Percentiles rank a stretch among this genome's conserved stretches.
phyloP scores from a whole-genome alignment of 805 yeast species.

The Saccharomycopsis olivae region DNA sequence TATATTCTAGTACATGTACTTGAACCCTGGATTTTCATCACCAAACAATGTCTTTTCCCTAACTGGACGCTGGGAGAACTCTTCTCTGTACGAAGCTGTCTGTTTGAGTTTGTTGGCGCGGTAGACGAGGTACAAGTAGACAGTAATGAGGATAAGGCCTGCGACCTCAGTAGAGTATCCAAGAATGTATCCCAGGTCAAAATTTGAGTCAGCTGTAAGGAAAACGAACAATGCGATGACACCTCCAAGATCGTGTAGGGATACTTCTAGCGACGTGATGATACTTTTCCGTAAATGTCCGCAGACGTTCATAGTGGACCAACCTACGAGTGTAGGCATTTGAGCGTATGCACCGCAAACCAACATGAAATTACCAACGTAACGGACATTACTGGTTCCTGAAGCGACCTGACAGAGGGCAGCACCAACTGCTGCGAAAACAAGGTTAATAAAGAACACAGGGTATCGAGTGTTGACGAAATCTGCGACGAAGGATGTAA shows the following conservation, averaged over 20 bases:
- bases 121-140: neutral
- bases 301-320: constrained; percentile 43
- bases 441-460: constrained; percentile 24
- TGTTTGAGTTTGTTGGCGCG: neutral
- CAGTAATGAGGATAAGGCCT: neutral
- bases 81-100: neutral
- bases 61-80: neutral
- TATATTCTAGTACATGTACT: constrained; percentile 8
- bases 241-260: constrained; percentile 66
- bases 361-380: constrained; percentile 21
- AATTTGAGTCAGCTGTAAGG: constrained; percentile 6
- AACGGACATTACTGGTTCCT: constrained; percentile 8
- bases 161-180: neutral
- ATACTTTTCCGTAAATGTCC: constrained; percentile 53
- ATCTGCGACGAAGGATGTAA: constrained; percentile 28
- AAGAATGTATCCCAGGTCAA: constrained; percentile 10
- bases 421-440: constrained; percentile 1
- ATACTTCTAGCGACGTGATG: constrained; percentile 50
- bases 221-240: constrained; percentile 12
- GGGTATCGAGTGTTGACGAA: constrained; percentile 33
- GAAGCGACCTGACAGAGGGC: constrained; percentile 7
- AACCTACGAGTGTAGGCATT: constrained; percentile 60
- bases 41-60: constrained; percentile 16
- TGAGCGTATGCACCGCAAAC: constrained; percentile 37
- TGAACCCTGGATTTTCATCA: constrained; percentile 13